phyloP scores from a whole-genome alignment of 192 early-diverging fungal species.

The Powellomyces hirtus region DNA sequence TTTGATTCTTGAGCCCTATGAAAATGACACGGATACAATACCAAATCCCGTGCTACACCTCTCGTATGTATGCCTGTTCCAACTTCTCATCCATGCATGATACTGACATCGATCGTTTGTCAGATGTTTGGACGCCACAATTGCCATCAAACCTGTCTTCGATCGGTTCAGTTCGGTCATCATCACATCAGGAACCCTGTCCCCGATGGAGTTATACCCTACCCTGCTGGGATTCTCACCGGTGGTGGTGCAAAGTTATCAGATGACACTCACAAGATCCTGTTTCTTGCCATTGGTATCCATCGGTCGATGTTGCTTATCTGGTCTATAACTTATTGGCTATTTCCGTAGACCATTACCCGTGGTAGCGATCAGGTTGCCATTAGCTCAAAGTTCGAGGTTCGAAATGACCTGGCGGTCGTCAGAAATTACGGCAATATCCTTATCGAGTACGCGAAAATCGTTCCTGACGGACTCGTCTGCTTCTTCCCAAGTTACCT shows the following conservation, averaged over 20 bases:
- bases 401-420: slow-evolving; percentile 96
- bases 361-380: slow-evolving; percentile 98
- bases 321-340: background rate
- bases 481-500: slow-evolving; percentile 98
- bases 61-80: slow-evolving; percentile 57
- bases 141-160: slow-evolving; percentile 97
- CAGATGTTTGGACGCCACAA: slow-evolving; percentile 91
- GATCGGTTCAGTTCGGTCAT: slow-evolving; percentile 92
- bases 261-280: slow-evolving; percentile 91
- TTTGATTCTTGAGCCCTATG: slow-evolving; percentile 95
- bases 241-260: slow-evolving; percentile 86
- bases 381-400: slow-evolving; percentile 96
- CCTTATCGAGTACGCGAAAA: slow-evolving; percentile 87
- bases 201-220: slow-evolving; percentile 97
- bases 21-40: slow-evolving; percentile 87
- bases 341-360: slow-evolving; percentile 68
- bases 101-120: no score
- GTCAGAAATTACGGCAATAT: slow-evolving; percentile 99
- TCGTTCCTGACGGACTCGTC: slow-evolving; percentile 96
- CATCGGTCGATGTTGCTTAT: background rate
- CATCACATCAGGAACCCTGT: slow-evolving; percentile 99
- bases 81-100: no score
- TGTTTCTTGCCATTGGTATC: slow-evolving; percentile 93
- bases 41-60: slow-evolving; percentile 93
- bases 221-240: slow-evolving; percentile 89